phyloP scores from a whole-genome alignment of 192 early-diverging fungal species.

The Coemansia sp. region DNA sequence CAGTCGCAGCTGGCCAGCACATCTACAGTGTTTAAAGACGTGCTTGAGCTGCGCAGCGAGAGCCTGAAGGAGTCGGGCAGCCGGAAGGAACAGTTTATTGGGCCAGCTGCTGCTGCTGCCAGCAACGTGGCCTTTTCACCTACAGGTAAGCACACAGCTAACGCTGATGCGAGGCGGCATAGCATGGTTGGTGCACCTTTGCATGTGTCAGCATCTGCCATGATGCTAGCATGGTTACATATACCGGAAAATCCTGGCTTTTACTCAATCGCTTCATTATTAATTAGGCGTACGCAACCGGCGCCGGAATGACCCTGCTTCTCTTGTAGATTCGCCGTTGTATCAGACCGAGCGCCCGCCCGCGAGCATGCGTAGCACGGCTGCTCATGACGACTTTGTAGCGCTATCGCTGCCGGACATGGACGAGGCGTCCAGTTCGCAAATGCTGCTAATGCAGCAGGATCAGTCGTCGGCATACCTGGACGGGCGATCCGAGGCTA shows the following conservation, averaged over 20 bases:
- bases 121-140: constrained; percentile 20
- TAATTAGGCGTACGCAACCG: constrained; percentile 49
- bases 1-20: constrained; percentile 91
- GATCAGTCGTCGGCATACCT: constrained; percentile 72
- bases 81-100: constrained; percentile 88
- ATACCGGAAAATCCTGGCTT: background rate
- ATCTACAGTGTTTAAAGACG: constrained; percentile 86
- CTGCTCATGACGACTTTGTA: constrained; percentile 48
- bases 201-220: too few relatives aligned
- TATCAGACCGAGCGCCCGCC: constrained; percentile 52
- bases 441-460: constrained; percentile 63
- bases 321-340: constrained; percentile 56
- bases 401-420: constrained; percentile 54
- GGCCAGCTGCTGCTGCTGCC: constrained; percentile 20
- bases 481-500: constrained; percentile 84
- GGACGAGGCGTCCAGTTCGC: constrained; percentile 62
- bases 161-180: too few relatives aligned
- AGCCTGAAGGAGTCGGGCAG: constrained; percentile 93
- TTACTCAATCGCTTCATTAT: background rate
- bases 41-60: constrained; percentile 92
- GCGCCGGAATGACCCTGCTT: constrained; percentile 17
- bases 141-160: constrained; percentile 24
- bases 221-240: background rate
- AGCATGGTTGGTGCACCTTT: too few relatives aligned
- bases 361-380: constrained; percentile 7